Evolutionary conservation across 768 basidiomycete species (phyloP).

Genomic region (Termitomyces sp.): DNA sequence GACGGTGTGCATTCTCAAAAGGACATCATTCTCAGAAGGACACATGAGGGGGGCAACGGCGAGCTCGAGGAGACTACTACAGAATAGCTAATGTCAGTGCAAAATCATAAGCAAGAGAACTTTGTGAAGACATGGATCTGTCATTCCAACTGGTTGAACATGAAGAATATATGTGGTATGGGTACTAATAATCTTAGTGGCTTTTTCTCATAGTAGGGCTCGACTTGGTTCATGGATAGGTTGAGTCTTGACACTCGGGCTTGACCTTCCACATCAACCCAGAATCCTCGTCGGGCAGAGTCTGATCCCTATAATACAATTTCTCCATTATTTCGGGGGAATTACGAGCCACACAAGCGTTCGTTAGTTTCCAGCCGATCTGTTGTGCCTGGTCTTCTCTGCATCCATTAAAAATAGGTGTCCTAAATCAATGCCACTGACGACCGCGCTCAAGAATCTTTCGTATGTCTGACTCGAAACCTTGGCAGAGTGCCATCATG

Average conservation of each 20-base stretch:
- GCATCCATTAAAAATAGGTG: background rate
- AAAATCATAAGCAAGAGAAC: too few species aligned
- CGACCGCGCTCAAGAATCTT: background rate
- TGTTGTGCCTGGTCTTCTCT: background rate
- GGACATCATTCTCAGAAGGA: too few species aligned
- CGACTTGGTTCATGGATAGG: background rate
- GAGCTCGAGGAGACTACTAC: too few species aligned
- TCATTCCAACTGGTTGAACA: too few species aligned
- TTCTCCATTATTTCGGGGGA: background rate
- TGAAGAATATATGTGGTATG: too few species aligned
- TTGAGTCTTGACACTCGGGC: background rate
- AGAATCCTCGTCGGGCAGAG: background rate
- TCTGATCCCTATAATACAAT: background rate
- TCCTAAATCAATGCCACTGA: background rate
- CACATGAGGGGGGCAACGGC: too few species aligned
- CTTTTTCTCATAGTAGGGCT: too few species aligned
- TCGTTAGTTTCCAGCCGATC: background rate
- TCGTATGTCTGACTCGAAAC: background rate
- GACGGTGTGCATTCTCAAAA: too few species aligned
- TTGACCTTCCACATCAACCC: background rate
- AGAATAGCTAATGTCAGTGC: too few species aligned
- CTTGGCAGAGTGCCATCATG: background rate
- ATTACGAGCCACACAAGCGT: background rate
- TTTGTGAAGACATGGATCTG: too few species aligned
- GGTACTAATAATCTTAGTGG: too few species aligned